These are phyloP conservation scores for Nymphaea thermarum DNA, from an alignment of 164 flowering plant genomes.

Conservation along the genomic window DNA sequence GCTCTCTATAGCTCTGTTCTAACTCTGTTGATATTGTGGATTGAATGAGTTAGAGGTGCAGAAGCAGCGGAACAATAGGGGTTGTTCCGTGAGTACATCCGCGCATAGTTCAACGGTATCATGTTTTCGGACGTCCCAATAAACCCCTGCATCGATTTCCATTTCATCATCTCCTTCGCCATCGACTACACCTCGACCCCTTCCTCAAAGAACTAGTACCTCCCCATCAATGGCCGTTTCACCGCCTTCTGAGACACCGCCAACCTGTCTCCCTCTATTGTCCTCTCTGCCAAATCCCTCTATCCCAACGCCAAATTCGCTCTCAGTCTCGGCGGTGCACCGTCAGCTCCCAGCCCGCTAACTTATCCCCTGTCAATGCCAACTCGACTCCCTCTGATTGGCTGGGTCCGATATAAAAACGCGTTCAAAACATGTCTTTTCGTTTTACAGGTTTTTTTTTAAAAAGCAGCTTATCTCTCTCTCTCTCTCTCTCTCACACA, in stretches of 20 bases:
- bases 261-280: slow-evolving; percentile 29
- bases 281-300: slow-evolving; percentile 22
- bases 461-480: no score
- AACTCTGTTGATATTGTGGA: background rate
- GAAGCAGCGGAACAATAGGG: slow-evolving; percentile 17
- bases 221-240: slow-evolving; percentile 50
- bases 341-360: slow-evolving; percentile 11
- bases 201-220: slow-evolving; percentile 9
- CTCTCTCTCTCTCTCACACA: no score
- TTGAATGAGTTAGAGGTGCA: background rate
- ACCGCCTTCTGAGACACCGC: slow-evolving; percentile 40
- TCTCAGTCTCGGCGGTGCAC: slow-evolving; percentile 46
- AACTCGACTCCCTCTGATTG: slow-evolving; percentile 34
- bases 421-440: no score
- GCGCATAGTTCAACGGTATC: slow-evolving; percentile 43
- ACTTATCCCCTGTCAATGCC: slow-evolving; percentile 29
- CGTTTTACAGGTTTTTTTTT: no score
- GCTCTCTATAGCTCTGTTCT: background rate
- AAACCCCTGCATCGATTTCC: slow-evolving; percentile 32
- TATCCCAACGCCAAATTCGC: slow-evolving; percentile 40
- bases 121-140: slow-evolving; percentile 45
- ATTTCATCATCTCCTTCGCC: slow-evolving; percentile 56
- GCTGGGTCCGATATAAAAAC: no score
- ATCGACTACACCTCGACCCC: slow-evolving; percentile 37
- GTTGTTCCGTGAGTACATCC: slow-evolving; percentile 41